A percentile compares a stretch with the other conserved stretches of the same genome.
These are phyloP conservation scores for Cladobotryum protrusum DNA, from an alignment of 2,329 filamentous ascomycete genomes.

Conservation along the genomic window DNA sequence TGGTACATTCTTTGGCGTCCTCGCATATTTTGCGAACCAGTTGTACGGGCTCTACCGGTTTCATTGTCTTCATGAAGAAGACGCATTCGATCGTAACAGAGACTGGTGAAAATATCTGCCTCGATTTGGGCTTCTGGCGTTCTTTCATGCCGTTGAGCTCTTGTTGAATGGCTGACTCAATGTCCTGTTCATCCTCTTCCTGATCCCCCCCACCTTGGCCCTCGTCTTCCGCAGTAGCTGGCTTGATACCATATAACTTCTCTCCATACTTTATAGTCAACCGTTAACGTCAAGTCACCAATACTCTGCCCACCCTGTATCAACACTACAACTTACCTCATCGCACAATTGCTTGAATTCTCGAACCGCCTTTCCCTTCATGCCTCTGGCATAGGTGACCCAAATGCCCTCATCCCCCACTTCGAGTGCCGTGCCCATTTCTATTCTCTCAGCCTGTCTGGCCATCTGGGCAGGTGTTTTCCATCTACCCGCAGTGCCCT, in stretches of 20 bases:
- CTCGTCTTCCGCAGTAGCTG: constrained; percentile 25
- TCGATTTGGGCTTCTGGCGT: constrained; percentile 33
- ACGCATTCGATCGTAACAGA: constrained; percentile 55
- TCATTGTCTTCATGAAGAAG: constrained; percentile 53
- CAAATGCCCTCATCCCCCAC: constrained; percentile 69
- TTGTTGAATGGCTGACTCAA: constrained; percentile 65
- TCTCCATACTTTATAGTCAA: constrained; percentile 53
- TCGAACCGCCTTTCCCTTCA: constrained; percentile 61
- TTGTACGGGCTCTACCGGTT: constrained; percentile 49
- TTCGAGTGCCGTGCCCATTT: constrained; percentile 46
- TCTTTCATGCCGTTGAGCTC: constrained; percentile 61
- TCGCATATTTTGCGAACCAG: constrained; percentile 50
- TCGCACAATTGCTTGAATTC: constrained; percentile 63
- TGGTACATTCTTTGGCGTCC: constrained; percentile 41
- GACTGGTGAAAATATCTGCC: constrained; percentile 46
- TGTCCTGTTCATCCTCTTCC: constrained; percentile 51
- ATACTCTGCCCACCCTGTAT: neutral
- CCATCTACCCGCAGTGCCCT: constrained; percentile 53
- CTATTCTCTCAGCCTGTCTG: constrained; percentile 38
- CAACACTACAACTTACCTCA: constrained; percentile 40
- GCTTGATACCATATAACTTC: constrained; percentile 49
- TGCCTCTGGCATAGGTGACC: constrained; percentile 68
- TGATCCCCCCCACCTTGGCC: constrained; percentile 31
- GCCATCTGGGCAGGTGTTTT: constrained; percentile 53
- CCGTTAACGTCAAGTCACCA: constrained; percentile 11